Base-by-base conservation (phyloP, 2,329 filamentous ascomycete species). In the Trichophyton benhamiae region DNA sequence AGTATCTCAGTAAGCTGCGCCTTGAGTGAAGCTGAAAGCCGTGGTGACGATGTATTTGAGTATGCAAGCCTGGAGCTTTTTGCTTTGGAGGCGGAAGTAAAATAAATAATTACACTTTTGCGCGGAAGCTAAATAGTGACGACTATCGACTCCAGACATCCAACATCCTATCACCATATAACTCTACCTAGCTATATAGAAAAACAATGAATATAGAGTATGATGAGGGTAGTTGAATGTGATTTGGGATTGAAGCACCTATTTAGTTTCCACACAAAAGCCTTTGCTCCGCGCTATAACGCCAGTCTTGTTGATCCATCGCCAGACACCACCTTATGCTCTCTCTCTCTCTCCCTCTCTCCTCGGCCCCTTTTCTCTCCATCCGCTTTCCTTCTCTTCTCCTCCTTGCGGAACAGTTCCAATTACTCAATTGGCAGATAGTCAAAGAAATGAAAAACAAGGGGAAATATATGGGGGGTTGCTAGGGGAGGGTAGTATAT, bases 291-390 rank as follows among this genome's bases (percentile, higher is more conserved):
- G 48, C 53, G 59, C 53, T 60, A 57, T n/a, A 66, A 65, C 59
- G 62, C 59, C 60, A 58, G 44, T 52, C n/a, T 53, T 53, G 57
- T 60, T 61, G 25, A 62, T 33, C 42, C 41, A 66, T 72, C 69
- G 68, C 71, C 70, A 69, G 67, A 68, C 71, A 68, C 70, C 52
- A 20, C 27, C 27, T 33, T 55, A 55, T 55, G 52, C 52, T 55
- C 25, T 20, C 46, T 33, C 49, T 11, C 41, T 44, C 33, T 13
- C 48, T 36, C 22, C 4, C 41, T 44, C 33, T 11, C 48, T 36
- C 22, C 52, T 27, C 27, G 6, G 1, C 27, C 27, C 27, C 27
- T 30, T 30, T 30, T 36, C 30, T 38, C 52, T 17, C 52, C 70
- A 61, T 68, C 64, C 67, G 67, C 65, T 65, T 66, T 62, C 11